Percentiles rank a stretch among this genome's conserved stretches.
Evolutionary conservation across 129 eudicot species (phyloP).

Genomic region (Silybum marianum): DNA sequence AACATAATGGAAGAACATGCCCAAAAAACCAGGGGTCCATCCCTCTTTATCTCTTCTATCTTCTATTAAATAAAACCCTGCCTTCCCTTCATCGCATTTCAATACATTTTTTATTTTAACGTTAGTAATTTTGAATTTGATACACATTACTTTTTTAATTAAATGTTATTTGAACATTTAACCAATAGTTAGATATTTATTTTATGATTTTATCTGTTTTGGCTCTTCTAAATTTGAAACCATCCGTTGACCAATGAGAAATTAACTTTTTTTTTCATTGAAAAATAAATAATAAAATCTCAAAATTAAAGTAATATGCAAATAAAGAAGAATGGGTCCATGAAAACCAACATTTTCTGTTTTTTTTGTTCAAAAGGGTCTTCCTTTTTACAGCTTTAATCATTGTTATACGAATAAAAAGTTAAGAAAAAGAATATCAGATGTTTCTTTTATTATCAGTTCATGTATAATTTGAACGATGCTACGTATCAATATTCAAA

Average conservation of each 20-base stretch:
- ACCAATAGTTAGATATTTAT: neutral
- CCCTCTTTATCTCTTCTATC: conserved; percentile 25
- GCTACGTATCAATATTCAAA: conserved; percentile 14
- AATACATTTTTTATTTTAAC: neutral
- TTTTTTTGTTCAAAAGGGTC: conserved; percentile 7
- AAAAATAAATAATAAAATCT: neutral
- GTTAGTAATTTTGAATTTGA: neutral
- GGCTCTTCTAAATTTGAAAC: neutral
- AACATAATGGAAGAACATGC: conserved; percentile 37
- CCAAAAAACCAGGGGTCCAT: conserved; percentile 45
- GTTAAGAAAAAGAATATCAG: neutral
- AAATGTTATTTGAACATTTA: neutral
- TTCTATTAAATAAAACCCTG: neutral
- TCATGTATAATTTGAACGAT: conserved; percentile 2
- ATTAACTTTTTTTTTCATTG: neutral
- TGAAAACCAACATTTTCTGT: conserved; percentile 13
- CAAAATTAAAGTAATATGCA: neutral
- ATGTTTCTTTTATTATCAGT: neutral
- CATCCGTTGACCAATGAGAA: neutral
- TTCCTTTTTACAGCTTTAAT: conserved; percentile 32
- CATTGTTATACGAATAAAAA: conserved; percentile 1
- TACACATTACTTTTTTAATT: too few relatives aligned
- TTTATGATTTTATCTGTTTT: neutral
- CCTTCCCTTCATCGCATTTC: neutral
- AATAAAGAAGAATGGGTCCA: conserved; percentile 15